Base-by-base conservation (phyloP, 1,139 yeast species). In the Pichia norvegensis region DNA sequence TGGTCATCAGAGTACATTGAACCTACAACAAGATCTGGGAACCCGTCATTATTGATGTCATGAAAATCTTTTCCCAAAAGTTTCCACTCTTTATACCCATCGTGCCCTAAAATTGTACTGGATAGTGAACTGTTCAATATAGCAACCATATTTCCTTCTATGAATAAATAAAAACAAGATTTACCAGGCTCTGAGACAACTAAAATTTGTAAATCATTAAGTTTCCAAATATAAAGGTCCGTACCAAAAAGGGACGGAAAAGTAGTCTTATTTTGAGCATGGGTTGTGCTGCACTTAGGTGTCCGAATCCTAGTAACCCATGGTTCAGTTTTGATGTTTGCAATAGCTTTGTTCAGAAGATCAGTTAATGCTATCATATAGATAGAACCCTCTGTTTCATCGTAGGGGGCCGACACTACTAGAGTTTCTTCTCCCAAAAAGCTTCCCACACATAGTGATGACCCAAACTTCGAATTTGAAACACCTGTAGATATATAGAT, bases 401-500 rank as follows among this genome's bases (percentile, higher is more conserved):
- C 80, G 47, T 59, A 66, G 3, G 75, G 76, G 0, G 81, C 70
- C 1, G 77, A 69, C 5, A 77, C 64, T 0, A 79, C 81, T 9
- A 76, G 41, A 20, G 73, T 67, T 0, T 61, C 55, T 19, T 53
- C 57, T 4, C 50, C 55, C 13, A 67, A 51, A 49, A 69, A 72
- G 8, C 63, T 55, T 0, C 79, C 77, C 8, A 66, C 45, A 1
- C 65, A 61, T 3, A 76, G 43, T 8, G 68, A 61, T 1, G 66
- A 52, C 0, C 81, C 82, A 60, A 77, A 72, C 17, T 63, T 62
- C 0, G 74, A 60, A 11, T 63, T 55, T 7, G 64, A 53, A 2
- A 56, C 45, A 40, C 55, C 55, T 0, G 71, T 62, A 1, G 70
- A 61, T 0, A 66, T 33, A 14, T 54, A 53, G 2, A 46, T 38